Evolutionary conservation across 2,329 filamentous ascomycete genomes (phyloP).

Genomic region (Monosporascus sp.): DNA sequence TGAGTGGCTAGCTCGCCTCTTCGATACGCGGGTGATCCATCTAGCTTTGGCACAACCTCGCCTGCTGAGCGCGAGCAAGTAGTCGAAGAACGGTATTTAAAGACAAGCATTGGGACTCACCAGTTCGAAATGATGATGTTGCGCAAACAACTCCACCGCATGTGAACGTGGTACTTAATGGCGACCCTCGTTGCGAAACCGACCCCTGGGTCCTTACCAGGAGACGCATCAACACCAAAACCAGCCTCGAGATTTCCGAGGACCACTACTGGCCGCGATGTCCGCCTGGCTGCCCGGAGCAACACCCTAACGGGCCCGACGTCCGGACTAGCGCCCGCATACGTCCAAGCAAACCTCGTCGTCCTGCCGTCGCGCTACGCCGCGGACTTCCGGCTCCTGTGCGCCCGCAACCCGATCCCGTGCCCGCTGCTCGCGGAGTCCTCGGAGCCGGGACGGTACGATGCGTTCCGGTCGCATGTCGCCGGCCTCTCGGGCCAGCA

Average conservation of each 20-base stretch:
- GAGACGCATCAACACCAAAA: too few relatives aligned
- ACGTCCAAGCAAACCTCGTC: constrained; percentile 59
- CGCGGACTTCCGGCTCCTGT: constrained; percentile 52
- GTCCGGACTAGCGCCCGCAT: constrained; percentile 48
- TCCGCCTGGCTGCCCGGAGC: constrained; percentile 38
- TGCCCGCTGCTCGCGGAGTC: constrained; percentile 57
- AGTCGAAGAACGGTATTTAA: too few relatives aligned
- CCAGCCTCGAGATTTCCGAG: too few relatives aligned
- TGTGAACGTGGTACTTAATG: background rate
- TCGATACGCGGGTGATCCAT: too few relatives aligned
- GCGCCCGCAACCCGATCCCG: constrained; percentile 56
- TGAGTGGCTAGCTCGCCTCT: too few relatives aligned
- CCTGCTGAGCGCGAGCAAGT: too few relatives aligned
- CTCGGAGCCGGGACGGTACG: constrained; percentile 35
- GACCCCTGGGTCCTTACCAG: background rate
- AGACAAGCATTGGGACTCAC: too few relatives aligned
- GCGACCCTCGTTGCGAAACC: background rate
- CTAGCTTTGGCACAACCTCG: too few relatives aligned
- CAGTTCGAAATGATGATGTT: too few relatives aligned
- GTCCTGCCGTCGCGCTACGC: constrained; percentile 54
- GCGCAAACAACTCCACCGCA: too few relatives aligned
- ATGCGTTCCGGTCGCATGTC: constrained; percentile 30
- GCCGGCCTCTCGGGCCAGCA: constrained; percentile 10
- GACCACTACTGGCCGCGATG: constrained; percentile 29
- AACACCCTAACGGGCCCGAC: constrained; percentile 39